These are phyloP conservation scores for Dendrocalamus latiflorus DNA, from an alignment of 202 grass and related monocot species.

Conservation along the genomic window DNA sequence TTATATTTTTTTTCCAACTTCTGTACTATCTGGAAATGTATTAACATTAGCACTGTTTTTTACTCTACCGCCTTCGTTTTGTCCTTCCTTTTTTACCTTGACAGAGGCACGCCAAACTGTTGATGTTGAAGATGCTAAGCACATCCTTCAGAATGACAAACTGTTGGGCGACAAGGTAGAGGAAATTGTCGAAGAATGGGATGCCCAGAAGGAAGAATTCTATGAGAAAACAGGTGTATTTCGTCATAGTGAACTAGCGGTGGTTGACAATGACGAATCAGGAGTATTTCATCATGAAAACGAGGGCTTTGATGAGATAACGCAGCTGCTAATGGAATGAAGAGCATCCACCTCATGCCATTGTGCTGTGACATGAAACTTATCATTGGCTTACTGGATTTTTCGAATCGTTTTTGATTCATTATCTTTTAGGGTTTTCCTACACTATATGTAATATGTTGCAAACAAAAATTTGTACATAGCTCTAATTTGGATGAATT, in stretches of 20 bases:
- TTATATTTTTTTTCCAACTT: neutral
- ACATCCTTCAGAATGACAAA: slow-evolving; percentile 49
- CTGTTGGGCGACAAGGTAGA: slow-evolving; percentile 43
- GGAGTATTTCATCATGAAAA: neutral
- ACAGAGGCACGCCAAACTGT: slow-evolving; percentile 43
- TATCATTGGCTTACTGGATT: neutral
- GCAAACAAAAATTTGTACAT: neutral
- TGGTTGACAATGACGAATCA: slow-evolving; percentile 22
- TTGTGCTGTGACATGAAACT: neutral
- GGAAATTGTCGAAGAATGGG: slow-evolving; percentile 63
- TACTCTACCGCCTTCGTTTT: slow-evolving; percentile 2
- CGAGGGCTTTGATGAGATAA: slow-evolving; percentile 43
- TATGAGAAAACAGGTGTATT: slow-evolving; percentile 60
- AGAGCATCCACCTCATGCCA: neutral
- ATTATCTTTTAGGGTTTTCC: neutral
- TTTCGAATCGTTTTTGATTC: neutral
- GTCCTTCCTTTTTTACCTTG: neutral
- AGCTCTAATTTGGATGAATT: neutral
- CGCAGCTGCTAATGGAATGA: slow-evolving; percentile 48
- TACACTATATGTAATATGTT: neutral
- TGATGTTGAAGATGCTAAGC: slow-evolving; percentile 49
- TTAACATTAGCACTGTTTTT: neutral
- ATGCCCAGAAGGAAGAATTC: slow-evolving; percentile 64
- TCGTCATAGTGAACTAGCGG: slow-evolving; percentile 9
- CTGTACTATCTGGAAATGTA: neutral